phyloP scores from a whole-genome alignment of 2,329 filamentous ascomycete species.

The Myriosclerotinia duriaeana region DNA sequence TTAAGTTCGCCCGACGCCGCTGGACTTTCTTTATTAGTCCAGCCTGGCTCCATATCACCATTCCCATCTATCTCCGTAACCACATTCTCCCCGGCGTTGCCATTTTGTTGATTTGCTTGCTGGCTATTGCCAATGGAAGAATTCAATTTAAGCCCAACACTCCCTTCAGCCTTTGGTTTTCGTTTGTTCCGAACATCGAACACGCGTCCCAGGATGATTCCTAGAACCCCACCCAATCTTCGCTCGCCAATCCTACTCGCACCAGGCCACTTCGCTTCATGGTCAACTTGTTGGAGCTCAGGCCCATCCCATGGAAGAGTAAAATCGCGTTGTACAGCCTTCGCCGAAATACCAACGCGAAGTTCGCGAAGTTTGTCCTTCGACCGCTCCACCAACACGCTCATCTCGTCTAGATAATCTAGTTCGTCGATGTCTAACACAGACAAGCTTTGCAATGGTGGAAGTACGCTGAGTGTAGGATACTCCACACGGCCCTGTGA shows the following conservation, averaged over 20 bases:
- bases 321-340: slow-evolving; percentile 51
- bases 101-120: not conserved
- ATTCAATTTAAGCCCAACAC: slow-evolving; percentile 20
- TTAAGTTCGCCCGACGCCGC: slow-evolving; percentile 27
- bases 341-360: slow-evolving; percentile 66
- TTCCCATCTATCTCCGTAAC: not conserved
- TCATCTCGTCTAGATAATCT: slow-evolving; percentile 82
- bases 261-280: slow-evolving; percentile 56
- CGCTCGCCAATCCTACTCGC: slow-evolving; percentile 59
- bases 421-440: slow-evolving; percentile 81
- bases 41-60: not conserved
- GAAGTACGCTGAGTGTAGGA: slow-evolving; percentile 76
- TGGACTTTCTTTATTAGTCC: slow-evolving; percentile 21
- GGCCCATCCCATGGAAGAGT: slow-evolving; percentile 62
- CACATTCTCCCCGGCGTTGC: not conserved
- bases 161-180: slow-evolving; percentile 34
- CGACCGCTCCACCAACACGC: slow-evolving; percentile 71
- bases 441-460: slow-evolving; percentile 70
- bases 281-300: slow-evolving; percentile 62
- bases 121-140: not conserved
- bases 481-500: slow-evolving; percentile 66
- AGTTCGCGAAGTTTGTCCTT: slow-evolving; percentile 66
- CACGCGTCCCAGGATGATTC: slow-evolving; percentile 65
- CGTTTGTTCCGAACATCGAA: slow-evolving; percentile 54
- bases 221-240: slow-evolving; percentile 66